Evolutionary conservation across 805 yeast species (phyloP), one percentile per base, ranked within the genome.

Genomic region (Cephaloascus fragrans): DNA sequence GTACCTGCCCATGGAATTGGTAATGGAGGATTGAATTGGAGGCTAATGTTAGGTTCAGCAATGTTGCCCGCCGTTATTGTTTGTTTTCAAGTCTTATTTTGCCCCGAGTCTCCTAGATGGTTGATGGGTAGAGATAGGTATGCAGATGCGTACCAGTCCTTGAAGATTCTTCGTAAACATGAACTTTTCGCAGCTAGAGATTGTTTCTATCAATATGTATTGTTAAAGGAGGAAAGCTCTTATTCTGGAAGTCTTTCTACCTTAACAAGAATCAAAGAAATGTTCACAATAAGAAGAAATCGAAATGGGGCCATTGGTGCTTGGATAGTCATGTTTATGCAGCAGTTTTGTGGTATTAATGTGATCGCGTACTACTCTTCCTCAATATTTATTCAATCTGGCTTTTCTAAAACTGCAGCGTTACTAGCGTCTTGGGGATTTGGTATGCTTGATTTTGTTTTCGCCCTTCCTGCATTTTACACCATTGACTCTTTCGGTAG

Each of bases 351-450:
- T 3, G 84, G 84, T 63, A 72, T 78, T 47, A 78, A 78, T 49
- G 83, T 79, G 32, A 71, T 78, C 42, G 67, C 77, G 73, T 78
- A 77, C 61, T 74, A 78, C 56, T 68, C 77, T 74, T 69, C 81
- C 36, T 72, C 71, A 3, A 58, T 78, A 50, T 71, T 78, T 76
- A 52, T 48, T 3, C 59, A 63, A 26, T 74, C 78, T 49, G 83
- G 83, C 5, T 78, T 79, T 56, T 44, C 53, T 41, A 56, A 57
- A 17, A 71, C 71, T 49, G 55, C 68, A 38, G 60, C 80, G 18
- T 81, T 77, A 6, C 73, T 76, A 49, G 77, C 78, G 83, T 77
- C 83, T 6, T 66, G 77, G 51, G 84, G 78, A 18, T 83, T 83
- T 38, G 84, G 84, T 49, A 83, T 80, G 29, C 63, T 83, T 1